Conservation (phyloP, 169 alveolate species). For the Plasmodium ovale region DNA sequence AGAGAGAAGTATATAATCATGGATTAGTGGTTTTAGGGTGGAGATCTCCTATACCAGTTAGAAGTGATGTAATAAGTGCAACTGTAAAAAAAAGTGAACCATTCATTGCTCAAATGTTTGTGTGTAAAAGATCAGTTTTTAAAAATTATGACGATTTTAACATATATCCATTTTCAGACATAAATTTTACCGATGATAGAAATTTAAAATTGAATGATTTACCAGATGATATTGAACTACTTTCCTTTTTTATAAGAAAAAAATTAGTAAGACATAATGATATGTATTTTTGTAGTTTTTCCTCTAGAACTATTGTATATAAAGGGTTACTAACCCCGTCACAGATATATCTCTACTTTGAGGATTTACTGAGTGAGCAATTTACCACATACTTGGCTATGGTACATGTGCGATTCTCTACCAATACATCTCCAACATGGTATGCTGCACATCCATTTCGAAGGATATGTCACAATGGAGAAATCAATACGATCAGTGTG, state of each 20-base stretch:
- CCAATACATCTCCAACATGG: constrained; percentile 77
- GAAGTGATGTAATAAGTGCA: constrained; percentile 79
- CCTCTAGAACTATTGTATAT: constrained; percentile 77
- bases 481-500: constrained; percentile 77
- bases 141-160: constrained; percentile 74
- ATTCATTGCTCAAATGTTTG: constrained; percentile 81
- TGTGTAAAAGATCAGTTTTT: constrained; percentile 74
- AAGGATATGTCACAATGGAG: constrained; percentile 80
- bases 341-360: constrained; percentile 69
- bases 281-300: constrained; percentile 75
- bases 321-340: constrained; percentile 76
- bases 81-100: constrained; percentile 82
- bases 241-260: constrained; percentile 69
- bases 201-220: constrained; percentile 29
- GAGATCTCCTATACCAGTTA: constrained; percentile 83
- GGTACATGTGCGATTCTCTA: constrained; percentile 76
- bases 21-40: constrained; percentile 82
- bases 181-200: constrained; percentile 62
- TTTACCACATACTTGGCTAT: constrained; percentile 73
- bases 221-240: constrained; percentile 71
- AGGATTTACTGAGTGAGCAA: constrained; percentile 71
- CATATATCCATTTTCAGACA: constrained; percentile 60
- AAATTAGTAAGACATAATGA: constrained; percentile 70
- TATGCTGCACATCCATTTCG: constrained; percentile 78
- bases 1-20: constrained; percentile 33